These are phyloP conservation scores for Rosellinia necatrix DNA, from an alignment of 2,329 filamentous ascomycete species.

Conservation along the genomic window DNA sequence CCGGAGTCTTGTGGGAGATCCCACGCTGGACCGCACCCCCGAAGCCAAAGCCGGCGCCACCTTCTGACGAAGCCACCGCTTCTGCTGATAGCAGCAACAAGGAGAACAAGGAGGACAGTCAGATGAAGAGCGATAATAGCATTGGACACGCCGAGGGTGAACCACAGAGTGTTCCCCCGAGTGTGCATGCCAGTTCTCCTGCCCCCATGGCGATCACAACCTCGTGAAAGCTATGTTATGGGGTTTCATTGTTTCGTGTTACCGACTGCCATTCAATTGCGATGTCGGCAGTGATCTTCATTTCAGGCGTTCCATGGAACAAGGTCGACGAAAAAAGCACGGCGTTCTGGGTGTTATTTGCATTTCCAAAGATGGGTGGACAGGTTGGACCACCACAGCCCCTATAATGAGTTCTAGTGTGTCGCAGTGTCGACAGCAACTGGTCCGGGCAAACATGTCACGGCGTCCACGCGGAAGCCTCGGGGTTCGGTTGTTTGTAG, in stretches of 20 bases:
- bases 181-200: conserved; percentile 57
- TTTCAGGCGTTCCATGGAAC: conserved; percentile 31
- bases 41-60: conserved; percentile 55
- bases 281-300: conserved; percentile 21
- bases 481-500: conserved; percentile 11
- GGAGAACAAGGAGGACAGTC: conserved; percentile 64
- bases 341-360: conserved; percentile 37
- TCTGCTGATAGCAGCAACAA: conserved; percentile 63
- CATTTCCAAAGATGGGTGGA: conserved; percentile 17
- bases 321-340: conserved; percentile 36
- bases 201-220: conserved; percentile 54
- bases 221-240: conserved; percentile 41
- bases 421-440: background rate
- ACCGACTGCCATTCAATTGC: conserved; percentile 6
- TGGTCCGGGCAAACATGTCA: conserved; percentile 10
- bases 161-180: conserved; percentile 55
- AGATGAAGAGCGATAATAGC: conserved; percentile 52
- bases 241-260: background rate
- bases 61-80: conserved; percentile 50
- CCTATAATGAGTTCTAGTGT: background rate
- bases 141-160: conserved; percentile 52
- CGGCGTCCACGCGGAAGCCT: conserved; percentile 20
- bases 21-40: conserved; percentile 59
- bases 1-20: conserved; percentile 34
- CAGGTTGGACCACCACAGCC: background rate